phyloP scores from a whole-genome alignment of 331 rosid species.

The Arachis monticola region DNA sequence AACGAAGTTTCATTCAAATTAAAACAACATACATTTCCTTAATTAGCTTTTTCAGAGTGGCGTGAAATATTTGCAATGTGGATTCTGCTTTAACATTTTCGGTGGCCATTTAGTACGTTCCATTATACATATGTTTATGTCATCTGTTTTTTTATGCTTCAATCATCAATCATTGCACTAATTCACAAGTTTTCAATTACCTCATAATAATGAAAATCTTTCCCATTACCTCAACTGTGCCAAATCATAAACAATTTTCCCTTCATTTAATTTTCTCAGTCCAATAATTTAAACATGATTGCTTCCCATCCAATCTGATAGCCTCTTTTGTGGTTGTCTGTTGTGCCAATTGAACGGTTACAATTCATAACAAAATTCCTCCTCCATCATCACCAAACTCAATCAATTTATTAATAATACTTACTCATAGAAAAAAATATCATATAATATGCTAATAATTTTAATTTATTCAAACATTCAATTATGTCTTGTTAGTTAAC shows the following conservation, averaged over 20 bases:
- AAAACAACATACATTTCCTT: neutral
- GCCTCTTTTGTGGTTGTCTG: conserved; percentile 34
- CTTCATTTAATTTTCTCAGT: neutral
- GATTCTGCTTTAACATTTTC: neutral
- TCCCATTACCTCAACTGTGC: neutral
- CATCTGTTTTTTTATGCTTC: neutral
- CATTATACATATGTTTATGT: neutral
- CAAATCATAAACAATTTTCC: conserved; percentile 3
- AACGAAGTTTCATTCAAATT: neutral
- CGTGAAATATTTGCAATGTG: neutral
- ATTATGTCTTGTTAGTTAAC: too few relatives aligned
- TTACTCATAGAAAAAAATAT: too few relatives aligned
- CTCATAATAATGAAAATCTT: neutral
- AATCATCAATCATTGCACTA: conserved; percentile 1
- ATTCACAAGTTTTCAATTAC: neutral
- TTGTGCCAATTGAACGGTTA: conserved; percentile 28
- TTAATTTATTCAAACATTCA: too few relatives aligned
- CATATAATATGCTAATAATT: too few relatives aligned
- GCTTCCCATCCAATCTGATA: conserved; percentile 7
- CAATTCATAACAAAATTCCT: neutral
- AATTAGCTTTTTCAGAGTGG: neutral
- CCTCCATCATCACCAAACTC: neutral
- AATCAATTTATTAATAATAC: too few relatives aligned
- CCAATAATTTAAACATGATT: conserved; percentile 23
- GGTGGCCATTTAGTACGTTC: neutral